phyloP scores from a whole-genome alignment of 176 grass and related monocot genomes.

The Triticum monococcum region DNA sequence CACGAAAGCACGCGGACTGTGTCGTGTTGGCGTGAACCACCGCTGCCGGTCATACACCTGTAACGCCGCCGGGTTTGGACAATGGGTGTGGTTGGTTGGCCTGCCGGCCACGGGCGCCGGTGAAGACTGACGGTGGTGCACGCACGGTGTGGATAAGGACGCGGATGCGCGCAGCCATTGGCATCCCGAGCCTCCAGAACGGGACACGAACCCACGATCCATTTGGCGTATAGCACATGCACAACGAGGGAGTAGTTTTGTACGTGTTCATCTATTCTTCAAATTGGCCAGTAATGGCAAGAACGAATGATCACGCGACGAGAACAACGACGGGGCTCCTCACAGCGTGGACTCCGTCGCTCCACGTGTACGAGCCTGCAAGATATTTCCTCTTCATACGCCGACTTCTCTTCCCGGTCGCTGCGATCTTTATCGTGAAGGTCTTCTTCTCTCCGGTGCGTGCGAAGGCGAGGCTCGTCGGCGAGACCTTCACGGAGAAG shows the following conservation, averaged over 20 bases:
- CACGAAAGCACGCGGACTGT: not conserved
- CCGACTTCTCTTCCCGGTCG: not conserved
- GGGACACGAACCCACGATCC: not conserved
- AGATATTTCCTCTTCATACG: not conserved
- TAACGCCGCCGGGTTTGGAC: slow-evolving; percentile 7
- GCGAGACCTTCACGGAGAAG: slow-evolving; percentile 57
- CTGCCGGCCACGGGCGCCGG: slow-evolving; percentile 6
- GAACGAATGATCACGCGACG: slow-evolving; percentile 17
- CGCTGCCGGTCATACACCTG: slow-evolving; percentile 26
- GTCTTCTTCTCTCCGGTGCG: slow-evolving; percentile 47
- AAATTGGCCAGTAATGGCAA: not conserved
- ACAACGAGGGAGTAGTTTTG: not conserved
- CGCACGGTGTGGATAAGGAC: slow-evolving; percentile 16
- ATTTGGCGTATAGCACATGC: not conserved
- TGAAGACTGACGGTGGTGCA: not conserved
- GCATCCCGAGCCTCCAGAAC: not conserved
- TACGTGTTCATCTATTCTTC: not conserved
- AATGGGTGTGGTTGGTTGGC: not conserved
- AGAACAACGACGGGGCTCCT: slow-evolving; percentile 64
- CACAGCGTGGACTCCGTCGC: slow-evolving; percentile 58
- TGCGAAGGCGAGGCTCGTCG: slow-evolving; percentile 46
- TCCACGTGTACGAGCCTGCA: slow-evolving; percentile 76
- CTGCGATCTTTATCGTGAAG: slow-evolving; percentile 42
- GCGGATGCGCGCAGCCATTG: not conserved
- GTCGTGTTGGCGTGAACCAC: not conserved